These are phyloP conservation scores for Xylaria hypoxylon DNA, from an alignment of 2,329 filamentous ascomycete species.

Conservation along the genomic window DNA sequence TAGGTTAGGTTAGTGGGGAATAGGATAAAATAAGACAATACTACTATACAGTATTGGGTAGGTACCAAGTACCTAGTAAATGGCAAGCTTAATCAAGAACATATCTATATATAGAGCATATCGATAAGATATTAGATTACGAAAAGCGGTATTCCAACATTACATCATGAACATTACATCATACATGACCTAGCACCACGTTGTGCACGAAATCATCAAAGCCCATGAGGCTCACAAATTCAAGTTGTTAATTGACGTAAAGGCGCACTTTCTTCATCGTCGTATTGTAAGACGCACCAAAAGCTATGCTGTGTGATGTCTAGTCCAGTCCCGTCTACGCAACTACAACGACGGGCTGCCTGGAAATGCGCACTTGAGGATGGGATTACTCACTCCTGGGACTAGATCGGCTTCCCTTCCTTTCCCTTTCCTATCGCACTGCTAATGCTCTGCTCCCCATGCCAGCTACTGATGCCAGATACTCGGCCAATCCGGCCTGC, in stretches of 20 bases:
- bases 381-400: neutral
- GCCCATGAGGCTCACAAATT: too few species aligned
- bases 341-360: neutral
- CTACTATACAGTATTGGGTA: too few species aligned
- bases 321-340: neutral
- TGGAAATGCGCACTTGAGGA: neutral
- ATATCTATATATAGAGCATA: neutral
- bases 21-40: too few species aligned
- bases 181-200: too few species aligned
- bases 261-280: conserved; percentile 17
- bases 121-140: conserved; percentile 5
- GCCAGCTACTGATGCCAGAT: neutral
- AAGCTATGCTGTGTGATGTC: neutral
- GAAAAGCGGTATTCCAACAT: neutral
- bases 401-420: neutral
- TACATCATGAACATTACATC: conserved; percentile 17
- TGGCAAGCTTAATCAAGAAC: too few species aligned
- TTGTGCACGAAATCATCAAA: too few species aligned
- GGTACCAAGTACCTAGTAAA: too few species aligned
- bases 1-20: too few species aligned
- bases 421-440: neutral
- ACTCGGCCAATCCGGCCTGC: neutral
- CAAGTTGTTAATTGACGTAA: neutral
- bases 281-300: conserved; percentile 4
- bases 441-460: neutral